Evolutionary conservation across 371 early-diverging fungal genomes (phyloP).

Genomic region (Circinella umbellata): DNA sequence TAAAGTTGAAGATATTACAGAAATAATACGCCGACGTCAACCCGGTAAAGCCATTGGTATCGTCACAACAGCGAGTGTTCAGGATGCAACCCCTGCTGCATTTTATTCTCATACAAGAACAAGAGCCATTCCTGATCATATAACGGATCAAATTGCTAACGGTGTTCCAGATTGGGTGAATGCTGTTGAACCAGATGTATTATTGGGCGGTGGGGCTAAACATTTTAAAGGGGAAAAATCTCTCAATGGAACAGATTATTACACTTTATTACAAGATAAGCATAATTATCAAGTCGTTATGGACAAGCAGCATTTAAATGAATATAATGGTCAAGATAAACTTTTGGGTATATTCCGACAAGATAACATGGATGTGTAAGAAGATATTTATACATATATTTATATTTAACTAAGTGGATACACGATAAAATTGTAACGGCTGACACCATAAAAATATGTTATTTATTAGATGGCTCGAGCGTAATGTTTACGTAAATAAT

Average conservation of each 20-base stretch:
- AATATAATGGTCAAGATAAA: slow-evolving; percentile 57
- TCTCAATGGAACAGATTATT: slow-evolving; percentile 64
- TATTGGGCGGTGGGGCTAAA: slow-evolving; percentile 69
- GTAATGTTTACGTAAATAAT: slow-evolving; percentile 63
- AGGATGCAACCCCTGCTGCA: slow-evolving; percentile 78
- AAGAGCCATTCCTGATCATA: slow-evolving; percentile 53
- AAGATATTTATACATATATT: too few species aligned
- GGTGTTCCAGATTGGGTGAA: slow-evolving; percentile 45
- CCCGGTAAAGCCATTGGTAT: slow-evolving; percentile 72
- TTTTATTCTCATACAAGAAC: slow-evolving; percentile 66
- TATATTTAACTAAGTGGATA: too few species aligned
- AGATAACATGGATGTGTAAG: slow-evolving; percentile 62
- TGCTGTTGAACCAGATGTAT: slow-evolving; percentile 67
- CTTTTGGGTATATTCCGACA: slow-evolving; percentile 74
- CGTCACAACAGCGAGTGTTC: slow-evolving; percentile 68
- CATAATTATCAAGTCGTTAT: slow-evolving; percentile 64
- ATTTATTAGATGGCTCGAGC: slow-evolving; percentile 63
- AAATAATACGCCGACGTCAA: slow-evolving; percentile 71
- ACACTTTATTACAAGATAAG: slow-evolving; percentile 47
- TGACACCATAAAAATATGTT: too few species aligned
- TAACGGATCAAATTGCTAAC: slow-evolving; percentile 68
- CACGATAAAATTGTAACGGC: too few species aligned
- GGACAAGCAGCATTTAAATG: slow-evolving; percentile 53
- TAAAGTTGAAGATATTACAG: slow-evolving; percentile 67
- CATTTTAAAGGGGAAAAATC: slow-evolving; percentile 58